Percentiles rank a stretch among this genome's conserved stretches.
Conservation (phyloP, 768 basidiomycete species). For the Russula emetica region DNA sequence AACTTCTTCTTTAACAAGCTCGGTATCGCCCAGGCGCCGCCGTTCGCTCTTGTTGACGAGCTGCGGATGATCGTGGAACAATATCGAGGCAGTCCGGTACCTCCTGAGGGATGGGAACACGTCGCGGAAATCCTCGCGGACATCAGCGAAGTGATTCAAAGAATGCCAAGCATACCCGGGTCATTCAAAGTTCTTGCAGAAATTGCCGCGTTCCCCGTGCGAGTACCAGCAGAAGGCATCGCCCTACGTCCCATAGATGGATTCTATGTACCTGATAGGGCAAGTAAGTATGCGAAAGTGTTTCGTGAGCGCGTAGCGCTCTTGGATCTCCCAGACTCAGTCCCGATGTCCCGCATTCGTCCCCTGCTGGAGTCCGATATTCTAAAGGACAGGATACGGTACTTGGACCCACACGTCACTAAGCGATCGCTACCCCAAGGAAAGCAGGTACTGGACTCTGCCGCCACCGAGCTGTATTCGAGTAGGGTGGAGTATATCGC, state of each 20-base stretch:
- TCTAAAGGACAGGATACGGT: conserved; percentile 18
- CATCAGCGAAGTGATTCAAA: conserved; percentile 15
- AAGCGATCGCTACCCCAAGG: conserved; percentile 16
- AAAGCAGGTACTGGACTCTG: conserved; percentile 8
- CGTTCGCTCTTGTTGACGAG: conserved; percentile 27
- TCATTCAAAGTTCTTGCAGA: conserved; percentile 17
- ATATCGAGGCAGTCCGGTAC: conserved; percentile 4
- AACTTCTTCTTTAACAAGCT: conserved; percentile 28
- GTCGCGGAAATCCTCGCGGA: conserved; percentile 27
- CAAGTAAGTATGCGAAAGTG: conserved; percentile 19
- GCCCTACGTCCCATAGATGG: conserved; percentile 8
- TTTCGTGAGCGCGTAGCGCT: conserved; percentile 22
- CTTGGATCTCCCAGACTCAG: conserved; percentile 18
- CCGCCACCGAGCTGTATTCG: conserved; percentile 20
- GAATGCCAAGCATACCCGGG: neutral
- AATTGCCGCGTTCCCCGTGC: conserved; percentile 22
- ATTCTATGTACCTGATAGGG: conserved; percentile 30
- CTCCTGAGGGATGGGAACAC: neutral
- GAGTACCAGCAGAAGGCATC: conserved; percentile 2
- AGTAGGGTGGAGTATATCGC: conserved; percentile 19
- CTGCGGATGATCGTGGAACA: conserved; percentile 12
- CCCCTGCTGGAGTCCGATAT: conserved; percentile 23
- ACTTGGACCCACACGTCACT: conserved; percentile 11
- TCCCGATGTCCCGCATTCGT: conserved; percentile 6
- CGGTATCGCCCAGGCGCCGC: conserved; percentile 19